These are phyloP conservation scores for Boletus tylopilopsis DNA, from an alignment of 768 basidiomycete species.

Conservation along the genomic window DNA sequence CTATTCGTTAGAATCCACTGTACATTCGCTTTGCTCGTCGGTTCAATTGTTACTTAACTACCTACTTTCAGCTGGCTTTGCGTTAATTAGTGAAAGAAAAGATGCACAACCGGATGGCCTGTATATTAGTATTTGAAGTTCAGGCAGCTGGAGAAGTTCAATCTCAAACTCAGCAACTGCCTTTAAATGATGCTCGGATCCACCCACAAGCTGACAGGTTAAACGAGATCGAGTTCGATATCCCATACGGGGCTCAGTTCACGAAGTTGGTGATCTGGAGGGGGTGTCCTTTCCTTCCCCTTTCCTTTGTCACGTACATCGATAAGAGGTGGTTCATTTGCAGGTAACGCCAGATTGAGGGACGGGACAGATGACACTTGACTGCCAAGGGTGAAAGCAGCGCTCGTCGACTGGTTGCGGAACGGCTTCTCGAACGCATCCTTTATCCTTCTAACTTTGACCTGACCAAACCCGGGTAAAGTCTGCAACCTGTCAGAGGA, in stretches of 20 bases:
- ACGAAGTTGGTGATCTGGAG: conserved; percentile 25
- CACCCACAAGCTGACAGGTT: conserved; percentile 11
- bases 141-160: too few relatives aligned
- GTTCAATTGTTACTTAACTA: background rate
- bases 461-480: conserved; percentile 90
- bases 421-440: conserved; percentile 92
- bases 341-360: background rate
- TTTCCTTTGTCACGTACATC: conserved; percentile 14
- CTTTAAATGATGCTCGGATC: too few relatives aligned
- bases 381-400: conserved; percentile 33
- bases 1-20: background rate
- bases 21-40: background rate
- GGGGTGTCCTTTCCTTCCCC: conserved; percentile 17
- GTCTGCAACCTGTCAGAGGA: conserved; percentile 70
- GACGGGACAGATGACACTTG: conserved; percentile 15
- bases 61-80: background rate
- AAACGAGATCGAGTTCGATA: conserved; percentile 57
- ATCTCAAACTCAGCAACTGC: too few relatives aligned
- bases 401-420: conserved; percentile 58
- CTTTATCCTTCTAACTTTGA: conserved; percentile 87
- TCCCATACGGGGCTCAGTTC: conserved; percentile 67
- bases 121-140: too few relatives aligned
- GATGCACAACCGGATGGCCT: too few relatives aligned
- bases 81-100: too few relatives aligned
- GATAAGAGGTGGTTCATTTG: background rate